These are phyloP conservation scores for Aureobasidium sp. DNA, from an alignment of 2,329 filamentous ascomycete species.

Conservation along the genomic window DNA sequence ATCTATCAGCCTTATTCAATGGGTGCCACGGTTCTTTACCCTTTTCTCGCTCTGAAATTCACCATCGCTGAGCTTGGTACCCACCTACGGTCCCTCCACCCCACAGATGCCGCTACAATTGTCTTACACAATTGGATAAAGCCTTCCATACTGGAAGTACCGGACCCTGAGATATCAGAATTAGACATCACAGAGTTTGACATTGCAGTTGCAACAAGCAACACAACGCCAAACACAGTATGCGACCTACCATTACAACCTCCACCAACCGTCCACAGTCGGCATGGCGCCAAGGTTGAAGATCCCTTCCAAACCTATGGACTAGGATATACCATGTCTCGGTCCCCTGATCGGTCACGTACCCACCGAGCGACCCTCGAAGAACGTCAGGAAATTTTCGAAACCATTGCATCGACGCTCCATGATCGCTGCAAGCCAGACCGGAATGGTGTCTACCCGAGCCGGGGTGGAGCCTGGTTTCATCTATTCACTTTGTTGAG, in stretches of 20 bases:
- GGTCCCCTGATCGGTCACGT: neutral
- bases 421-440: neutral
- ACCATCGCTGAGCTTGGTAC: neutral
- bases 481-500: conserved; percentile 1
- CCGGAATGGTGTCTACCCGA: neutral
- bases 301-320: neutral
- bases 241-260: neutral
- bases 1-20: neutral
- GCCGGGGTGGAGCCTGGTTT: neutral
- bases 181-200: neutral
- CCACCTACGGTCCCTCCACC: neutral
- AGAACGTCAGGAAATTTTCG: neutral
- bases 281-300: neutral
- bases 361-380: neutral
- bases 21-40: neutral
- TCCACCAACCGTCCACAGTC: neutral
- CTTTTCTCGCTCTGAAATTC: neutral
- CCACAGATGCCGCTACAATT: neutral
- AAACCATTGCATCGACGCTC: neutral
- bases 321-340: neutral
- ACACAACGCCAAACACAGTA: neutral
- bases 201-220: neutral
- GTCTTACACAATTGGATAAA: conserved; percentile 6
- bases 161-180: neutral
- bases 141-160: conserved; percentile 15